Percentiles rank a stretch among this genome's conserved stretches.
Conservation (phyloP, 495 filamentous ascomycete species). For the Penicillium subrubescens region DNA sequence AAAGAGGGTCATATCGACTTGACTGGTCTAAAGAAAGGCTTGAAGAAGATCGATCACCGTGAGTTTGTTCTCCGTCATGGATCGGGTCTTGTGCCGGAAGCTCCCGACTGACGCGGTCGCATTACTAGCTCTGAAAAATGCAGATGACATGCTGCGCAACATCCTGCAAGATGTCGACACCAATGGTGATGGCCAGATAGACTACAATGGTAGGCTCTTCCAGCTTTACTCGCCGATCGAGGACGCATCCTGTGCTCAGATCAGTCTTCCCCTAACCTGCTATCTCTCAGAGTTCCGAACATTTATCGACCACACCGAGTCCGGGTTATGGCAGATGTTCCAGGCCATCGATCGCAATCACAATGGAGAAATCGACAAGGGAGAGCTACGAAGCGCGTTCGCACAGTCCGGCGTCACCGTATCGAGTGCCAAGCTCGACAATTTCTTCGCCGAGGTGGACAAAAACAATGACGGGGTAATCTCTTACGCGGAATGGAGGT, state of each 20-base stretch:
- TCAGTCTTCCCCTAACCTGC: slow-evolving; percentile 25
- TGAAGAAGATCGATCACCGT: slow-evolving; percentile 93
- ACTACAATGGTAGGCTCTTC: slow-evolving; percentile 73
- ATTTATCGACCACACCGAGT: slow-evolving; percentile 86
- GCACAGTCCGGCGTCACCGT: slow-evolving; percentile 75
- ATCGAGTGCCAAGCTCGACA: slow-evolving; percentile 72
- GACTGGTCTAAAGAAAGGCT: slow-evolving; percentile 77
- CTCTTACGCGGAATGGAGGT: slow-evolving; percentile 96
- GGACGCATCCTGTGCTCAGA: slow-evolving; percentile 11
- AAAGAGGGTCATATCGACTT: slow-evolving; percentile 79
- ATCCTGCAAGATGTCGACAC: slow-evolving; percentile 82
- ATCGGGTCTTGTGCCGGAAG: slow-evolving; percentile 28
- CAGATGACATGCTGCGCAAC: slow-evolving; percentile 78
- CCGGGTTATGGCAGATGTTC: slow-evolving; percentile 79
- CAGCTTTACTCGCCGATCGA: slow-evolving; percentile 12
- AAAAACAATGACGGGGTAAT: slow-evolving; percentile 86
- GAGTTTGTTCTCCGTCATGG: slow-evolving; percentile 38
- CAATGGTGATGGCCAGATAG: slow-evolving; percentile 83
- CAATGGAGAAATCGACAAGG: slow-evolving; percentile 87
- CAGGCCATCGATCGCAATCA: slow-evolving; percentile 81
- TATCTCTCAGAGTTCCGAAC: slow-evolving; percentile 71
- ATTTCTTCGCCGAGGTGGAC: slow-evolving; percentile 89
- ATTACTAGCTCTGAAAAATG: slow-evolving; percentile 83
- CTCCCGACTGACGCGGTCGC: slow-evolving; percentile 32
- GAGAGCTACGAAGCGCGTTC: slow-evolving; percentile 79